These are phyloP conservation scores for Paracamarosporium sp. DNA, from an alignment of 2,329 filamentous ascomycete species.

Conservation along the genomic window DNA sequence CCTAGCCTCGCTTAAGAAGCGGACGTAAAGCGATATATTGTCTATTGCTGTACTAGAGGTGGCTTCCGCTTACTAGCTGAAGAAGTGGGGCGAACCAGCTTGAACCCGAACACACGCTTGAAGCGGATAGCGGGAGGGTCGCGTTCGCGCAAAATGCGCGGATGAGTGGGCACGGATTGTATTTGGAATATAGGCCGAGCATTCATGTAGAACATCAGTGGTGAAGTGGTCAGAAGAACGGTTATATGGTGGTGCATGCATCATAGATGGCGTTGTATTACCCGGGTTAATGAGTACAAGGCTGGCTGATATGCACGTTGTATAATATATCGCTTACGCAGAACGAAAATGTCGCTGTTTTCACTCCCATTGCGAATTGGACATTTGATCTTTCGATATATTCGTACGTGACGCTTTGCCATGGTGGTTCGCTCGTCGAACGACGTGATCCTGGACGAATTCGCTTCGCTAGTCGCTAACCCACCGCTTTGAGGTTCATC, in stretches of 20 bases:
- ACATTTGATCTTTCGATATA: background rate
- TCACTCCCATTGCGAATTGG: background rate
- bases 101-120: background rate
- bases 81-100: slow-evolving; percentile 3
- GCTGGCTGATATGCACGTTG: background rate
- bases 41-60: background rate
- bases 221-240: background rate
- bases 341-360: background rate
- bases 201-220: background rate
- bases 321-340: background rate
- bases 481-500: background rate
- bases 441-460: background rate
- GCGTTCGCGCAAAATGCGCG: background rate
- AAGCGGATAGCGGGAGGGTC: background rate
- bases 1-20: background rate
- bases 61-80: slow-evolving; percentile 5
- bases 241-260: background rate
- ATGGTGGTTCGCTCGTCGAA: background rate
- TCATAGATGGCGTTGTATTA: slow-evolving; percentile 6
- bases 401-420: background rate
- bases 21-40: background rate
- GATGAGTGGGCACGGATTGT: background rate
- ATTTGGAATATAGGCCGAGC: background rate
- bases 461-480: background rate
- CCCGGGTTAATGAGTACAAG: background rate